Evolutionary conservation across 2,329 filamentous ascomycete species (phyloP).

Genomic region (Gaeumannomyces sp.): DNA sequence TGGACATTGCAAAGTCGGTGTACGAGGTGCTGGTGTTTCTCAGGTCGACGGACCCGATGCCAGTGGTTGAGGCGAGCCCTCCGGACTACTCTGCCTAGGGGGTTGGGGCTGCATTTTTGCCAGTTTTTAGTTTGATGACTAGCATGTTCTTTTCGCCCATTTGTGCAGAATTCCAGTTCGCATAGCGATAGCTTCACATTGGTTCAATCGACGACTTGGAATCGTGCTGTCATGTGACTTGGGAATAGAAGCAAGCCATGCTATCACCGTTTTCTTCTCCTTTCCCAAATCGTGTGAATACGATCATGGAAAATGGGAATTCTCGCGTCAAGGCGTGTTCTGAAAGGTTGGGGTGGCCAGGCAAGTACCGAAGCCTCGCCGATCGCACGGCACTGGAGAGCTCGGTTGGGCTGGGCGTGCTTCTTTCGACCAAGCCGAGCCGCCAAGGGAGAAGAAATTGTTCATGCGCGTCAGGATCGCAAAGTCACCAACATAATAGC

Average conservation of each 20-base stretch:
- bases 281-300: no score
- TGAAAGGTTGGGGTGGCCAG: not conserved
- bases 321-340: not conserved
- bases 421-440: not conserved
- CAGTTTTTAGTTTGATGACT: no score
- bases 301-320: not conserved
- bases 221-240: no score
- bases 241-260: no score
- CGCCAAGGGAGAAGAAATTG: no score
- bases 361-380: not conserved
- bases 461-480: no score
- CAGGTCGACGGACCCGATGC: conserved; percentile 20
- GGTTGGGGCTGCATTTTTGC: not conserved
- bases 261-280: no score
- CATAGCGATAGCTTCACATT: no score
- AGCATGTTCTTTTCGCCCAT: no score
- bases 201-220: no score
- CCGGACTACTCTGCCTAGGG: conserved; percentile 3
- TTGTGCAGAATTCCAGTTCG: no score
- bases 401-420: not conserved
- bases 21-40: conserved; percentile 32
- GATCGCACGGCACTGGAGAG: not conserved
- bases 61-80: not conserved
- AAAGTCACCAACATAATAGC: no score
- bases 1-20: conserved; percentile 27